Base-by-base conservation (phyloP, 2,329 filamentous ascomycete genomes). In the Paracamarosporium sp. region DNA sequence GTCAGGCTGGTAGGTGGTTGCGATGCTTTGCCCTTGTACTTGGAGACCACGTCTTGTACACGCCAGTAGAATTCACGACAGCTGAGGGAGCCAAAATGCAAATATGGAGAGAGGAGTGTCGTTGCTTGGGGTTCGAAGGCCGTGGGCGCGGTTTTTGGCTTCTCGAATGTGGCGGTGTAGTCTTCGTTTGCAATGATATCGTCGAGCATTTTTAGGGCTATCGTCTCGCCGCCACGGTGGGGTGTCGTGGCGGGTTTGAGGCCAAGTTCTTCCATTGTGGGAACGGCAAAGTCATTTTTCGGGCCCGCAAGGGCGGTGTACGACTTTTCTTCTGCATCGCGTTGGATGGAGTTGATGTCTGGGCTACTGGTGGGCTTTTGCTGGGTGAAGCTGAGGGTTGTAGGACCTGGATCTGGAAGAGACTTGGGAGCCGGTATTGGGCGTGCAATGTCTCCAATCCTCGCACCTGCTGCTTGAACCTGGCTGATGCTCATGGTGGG, bases 401-500 rank as follows among this genome's bases (percentile, higher is more conserved):
- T 86, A 3, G 87, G 82, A 5, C 88, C 88, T 1, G 89, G 88
- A 70, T 88, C 83, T 0, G 90, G 90, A 6, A 92, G 72, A 5
- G 68, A 76, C 13, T 71, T 79, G 0, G 90, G 90, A 3, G 85
- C 74, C 8, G 85, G 80, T 27, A 91, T 81, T 0, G 90, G 89
- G 56, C 81, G 80, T 0, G 84, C 81, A 13, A 92, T 85, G 3
- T 80, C 72, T 0, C 89, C 89, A 27, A 91, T 76, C 67, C 88
- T 89, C 35, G 82, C 80, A 0, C 85, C 88, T 0, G 88, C 68
- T 22, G 65, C 64, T 60, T 88, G 83, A 0, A 93, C 82, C 70
- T 92, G 89, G 1, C 78, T 79, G 25, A 90, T 90, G 55, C 85
- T 90, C 89, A 92, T 92, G 1, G 89, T 91, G 1, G 90, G 89